Percentiles rank a stretch among this genome's conserved stretches.
Evolutionary conservation across 768 basidiomycete genomes (phyloP).

Genomic region (Psilocybe subaeruginosa): DNA sequence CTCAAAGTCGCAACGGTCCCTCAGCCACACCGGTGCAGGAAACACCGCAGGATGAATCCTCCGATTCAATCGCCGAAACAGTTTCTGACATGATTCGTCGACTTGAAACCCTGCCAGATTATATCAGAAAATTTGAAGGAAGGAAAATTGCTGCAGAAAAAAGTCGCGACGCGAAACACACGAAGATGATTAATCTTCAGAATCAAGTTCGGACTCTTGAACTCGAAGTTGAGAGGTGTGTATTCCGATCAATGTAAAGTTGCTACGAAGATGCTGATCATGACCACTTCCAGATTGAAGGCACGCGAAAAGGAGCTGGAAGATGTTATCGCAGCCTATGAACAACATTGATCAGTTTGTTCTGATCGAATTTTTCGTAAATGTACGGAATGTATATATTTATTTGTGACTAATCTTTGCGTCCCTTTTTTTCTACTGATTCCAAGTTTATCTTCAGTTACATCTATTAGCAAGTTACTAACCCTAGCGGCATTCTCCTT

Average conservation of each 20-base stretch:
- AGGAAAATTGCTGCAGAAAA: conserved; percentile 21
- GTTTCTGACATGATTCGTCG: conserved; percentile 14
- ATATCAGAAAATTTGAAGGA: conserved; percentile 26
- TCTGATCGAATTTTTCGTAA: not conserved
- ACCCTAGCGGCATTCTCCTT: no score
- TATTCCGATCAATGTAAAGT: not conserved
- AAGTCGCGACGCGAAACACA: conserved; percentile 20
- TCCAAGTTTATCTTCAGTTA: no score
- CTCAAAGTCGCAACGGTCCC: no score
- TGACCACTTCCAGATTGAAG: conserved; percentile 12
- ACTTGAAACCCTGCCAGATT: conserved; percentile 14
- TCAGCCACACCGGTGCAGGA: not conserved
- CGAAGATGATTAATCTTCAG: conserved; percentile 10
- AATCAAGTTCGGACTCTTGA: conserved; percentile 10
- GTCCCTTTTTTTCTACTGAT: no score
- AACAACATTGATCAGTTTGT: not conserved
- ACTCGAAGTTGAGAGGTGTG: conserved; percentile 19
- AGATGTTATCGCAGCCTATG: conserved; percentile 10
- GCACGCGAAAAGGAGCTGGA: conserved; percentile 19
- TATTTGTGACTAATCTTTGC: not conserved
- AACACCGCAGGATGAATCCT: not conserved
- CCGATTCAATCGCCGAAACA: conserved; percentile 4
- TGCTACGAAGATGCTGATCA: conserved; percentile 10
- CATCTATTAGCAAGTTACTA: no score
- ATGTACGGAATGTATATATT: not conserved